These are phyloP conservation scores for Toxicodendron radicans DNA, from an alignment of 345 rosid genomes.

Conservation along the genomic window DNA sequence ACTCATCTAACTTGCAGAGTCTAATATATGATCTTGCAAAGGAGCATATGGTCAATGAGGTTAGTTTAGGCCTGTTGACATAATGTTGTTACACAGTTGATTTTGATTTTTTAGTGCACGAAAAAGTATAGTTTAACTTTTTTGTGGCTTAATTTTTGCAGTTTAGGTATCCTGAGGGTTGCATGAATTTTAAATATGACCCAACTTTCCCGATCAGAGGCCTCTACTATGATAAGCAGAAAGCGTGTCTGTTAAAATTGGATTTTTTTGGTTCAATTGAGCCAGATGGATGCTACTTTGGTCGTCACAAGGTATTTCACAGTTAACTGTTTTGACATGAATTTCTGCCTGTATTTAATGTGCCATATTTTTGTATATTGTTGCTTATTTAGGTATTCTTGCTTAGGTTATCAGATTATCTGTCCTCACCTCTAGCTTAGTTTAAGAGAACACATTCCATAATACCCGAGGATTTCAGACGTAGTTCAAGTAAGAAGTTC, in stretches of 20 bases:
- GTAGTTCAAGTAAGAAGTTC: too few species aligned
- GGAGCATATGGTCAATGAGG: conserved; percentile 95
- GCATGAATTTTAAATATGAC: conserved; percentile 72
- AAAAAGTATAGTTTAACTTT: conserved; percentile 5
- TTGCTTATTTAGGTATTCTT: not conserved
- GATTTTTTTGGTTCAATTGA: conserved; percentile 99
- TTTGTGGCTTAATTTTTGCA: conserved; percentile 38
- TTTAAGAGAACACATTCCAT: not conserved
- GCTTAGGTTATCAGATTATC: not conserved
- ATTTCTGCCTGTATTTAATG: not conserved
- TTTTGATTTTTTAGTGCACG: not conserved
- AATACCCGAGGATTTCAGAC: too few species aligned
- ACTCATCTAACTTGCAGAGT: conserved; percentile 73
- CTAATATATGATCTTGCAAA: conserved; percentile 94
- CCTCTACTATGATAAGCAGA: conserved; percentile 76
- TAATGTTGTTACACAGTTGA: not conserved
- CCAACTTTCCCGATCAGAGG: conserved; percentile 90
- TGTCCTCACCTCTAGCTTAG: not conserved
- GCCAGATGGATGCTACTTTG: conserved; percentile 92
- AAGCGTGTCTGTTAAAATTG: conserved; percentile 84
- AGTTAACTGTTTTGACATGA: not conserved
- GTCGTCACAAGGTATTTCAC: conserved; percentile 74
- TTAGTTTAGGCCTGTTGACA: conserved; percentile 23
- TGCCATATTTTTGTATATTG: not conserved
- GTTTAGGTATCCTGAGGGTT: conserved; percentile 82